Evolutionary conservation across 768 basidiomycete species (phyloP).

Genomic region (Floccularia luteovirens): DNA sequence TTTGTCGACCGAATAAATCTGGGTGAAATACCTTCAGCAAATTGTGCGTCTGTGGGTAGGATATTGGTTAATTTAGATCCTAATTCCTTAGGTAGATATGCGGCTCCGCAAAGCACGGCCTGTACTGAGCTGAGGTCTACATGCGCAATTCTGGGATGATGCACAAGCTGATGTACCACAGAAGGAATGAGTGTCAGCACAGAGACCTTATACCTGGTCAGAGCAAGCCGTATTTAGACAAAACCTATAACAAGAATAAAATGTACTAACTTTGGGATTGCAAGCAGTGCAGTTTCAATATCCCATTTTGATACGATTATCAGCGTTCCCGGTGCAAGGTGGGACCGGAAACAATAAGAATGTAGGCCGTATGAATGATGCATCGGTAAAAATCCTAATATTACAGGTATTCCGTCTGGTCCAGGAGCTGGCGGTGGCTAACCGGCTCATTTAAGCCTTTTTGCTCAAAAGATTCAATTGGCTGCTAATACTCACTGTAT

Average conservation of each 20-base stretch:
- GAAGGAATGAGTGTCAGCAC: conserved; percentile 51
- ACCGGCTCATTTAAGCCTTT: no score
- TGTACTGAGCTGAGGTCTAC: conserved; percentile 47
- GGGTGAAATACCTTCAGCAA: conserved; percentile 41
- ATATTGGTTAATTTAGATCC: conserved; percentile 27
- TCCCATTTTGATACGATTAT: conserved; percentile 58
- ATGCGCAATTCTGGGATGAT: conserved; percentile 39
- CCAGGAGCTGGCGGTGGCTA: conserved; percentile 32
- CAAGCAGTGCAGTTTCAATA: conserved; percentile 35
- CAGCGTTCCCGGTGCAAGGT: conserved; percentile 35
- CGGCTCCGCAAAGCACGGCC: conserved; percentile 45
- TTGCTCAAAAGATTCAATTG: neutral
- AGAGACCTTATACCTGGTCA: conserved; percentile 46
- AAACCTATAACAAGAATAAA: neutral
- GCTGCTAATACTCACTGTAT: conserved; percentile 23
- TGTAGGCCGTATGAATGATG: conserved; percentile 64
- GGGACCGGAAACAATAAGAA: conserved; percentile 36
- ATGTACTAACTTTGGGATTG: conserved; percentile 49
- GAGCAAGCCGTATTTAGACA: neutral
- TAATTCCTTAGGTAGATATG: conserved; percentile 57
- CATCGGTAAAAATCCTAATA: conserved; percentile 56
- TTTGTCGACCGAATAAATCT: conserved; percentile 32
- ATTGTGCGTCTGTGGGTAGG: conserved; percentile 20
- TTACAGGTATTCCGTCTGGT: conserved; percentile 37
- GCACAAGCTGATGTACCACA: conserved; percentile 55